Conservation (phyloP, 192 early-diverging fungal species). For the Podila clonocystis region DNA sequence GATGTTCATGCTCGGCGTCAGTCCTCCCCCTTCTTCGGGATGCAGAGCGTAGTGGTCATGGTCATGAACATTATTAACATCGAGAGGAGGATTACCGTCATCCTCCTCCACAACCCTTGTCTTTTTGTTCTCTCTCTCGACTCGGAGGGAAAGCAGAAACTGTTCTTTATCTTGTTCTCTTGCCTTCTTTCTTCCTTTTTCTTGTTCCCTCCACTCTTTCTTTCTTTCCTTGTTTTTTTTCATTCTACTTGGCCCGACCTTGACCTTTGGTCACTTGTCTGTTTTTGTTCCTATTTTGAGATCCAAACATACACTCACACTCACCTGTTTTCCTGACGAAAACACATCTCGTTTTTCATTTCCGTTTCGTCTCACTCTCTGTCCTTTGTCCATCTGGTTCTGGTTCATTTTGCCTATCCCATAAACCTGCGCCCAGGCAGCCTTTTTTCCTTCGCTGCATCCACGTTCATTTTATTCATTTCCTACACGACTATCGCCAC, state of each 20-base stretch:
- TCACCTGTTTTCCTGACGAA: slow-evolving; percentile 10
- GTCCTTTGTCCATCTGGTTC: not conserved
- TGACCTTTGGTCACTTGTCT: not conserved
- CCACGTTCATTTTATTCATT: no score
- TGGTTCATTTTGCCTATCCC: not conserved
- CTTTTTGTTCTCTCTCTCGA: no score
- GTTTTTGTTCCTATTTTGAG: not conserved
- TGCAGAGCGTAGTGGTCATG: no score
- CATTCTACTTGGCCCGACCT: not conserved
- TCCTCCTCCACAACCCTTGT: no score
- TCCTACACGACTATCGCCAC: no score
- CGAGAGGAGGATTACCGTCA: no score
- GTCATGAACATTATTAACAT: no score
- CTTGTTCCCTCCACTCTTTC: not conserved
- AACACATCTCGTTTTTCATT: not conserved
- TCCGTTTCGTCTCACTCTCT: slow-evolving; percentile 1
- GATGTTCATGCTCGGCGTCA: no score
- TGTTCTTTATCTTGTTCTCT: not conserved
- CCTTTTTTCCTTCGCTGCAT: not conserved
- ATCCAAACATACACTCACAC: not conserved
- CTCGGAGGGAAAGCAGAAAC: no score
- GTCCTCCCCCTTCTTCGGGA: not conserved
- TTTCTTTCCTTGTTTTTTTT: not conserved
- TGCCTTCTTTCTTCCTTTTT: not conserved
- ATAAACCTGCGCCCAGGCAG: not conserved